Conservation (phyloP, 805 yeast species). For the Lipomyces starkeyi region DNA sequence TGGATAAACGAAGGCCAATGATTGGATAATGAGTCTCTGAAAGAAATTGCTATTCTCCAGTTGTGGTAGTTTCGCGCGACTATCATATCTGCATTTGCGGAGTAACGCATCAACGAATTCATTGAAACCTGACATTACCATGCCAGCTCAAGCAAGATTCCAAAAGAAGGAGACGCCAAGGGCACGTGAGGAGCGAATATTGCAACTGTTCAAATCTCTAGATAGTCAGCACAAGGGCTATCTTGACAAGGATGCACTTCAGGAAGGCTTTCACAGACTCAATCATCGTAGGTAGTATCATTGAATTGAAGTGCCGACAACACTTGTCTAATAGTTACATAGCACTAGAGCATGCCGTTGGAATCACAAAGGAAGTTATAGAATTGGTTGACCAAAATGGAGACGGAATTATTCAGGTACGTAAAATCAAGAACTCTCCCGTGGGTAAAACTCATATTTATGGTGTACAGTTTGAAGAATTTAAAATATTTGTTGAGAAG, state of each 20-base stretch:
- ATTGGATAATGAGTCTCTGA: too few relatives aligned
- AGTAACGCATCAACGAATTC: not conserved
- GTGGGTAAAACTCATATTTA: not conserved
- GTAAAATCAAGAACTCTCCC: not conserved
- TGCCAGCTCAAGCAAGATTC: not conserved
- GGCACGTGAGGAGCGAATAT: constrained; percentile 47
- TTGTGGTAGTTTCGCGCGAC: not conserved
- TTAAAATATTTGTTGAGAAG: constrained; percentile 39
- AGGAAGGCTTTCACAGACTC: constrained; percentile 50
- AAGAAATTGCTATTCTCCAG: not conserved
- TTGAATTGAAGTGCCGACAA: constrained; percentile 61
- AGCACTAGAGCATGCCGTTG: constrained; percentile 36
- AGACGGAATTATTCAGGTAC: constrained; percentile 33
- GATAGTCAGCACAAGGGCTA: constrained; percentile 51
- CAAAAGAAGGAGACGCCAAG: constrained; percentile 11
- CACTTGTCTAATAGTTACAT: constrained; percentile 40
- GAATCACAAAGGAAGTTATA: constrained; percentile 28
- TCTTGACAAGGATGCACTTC: constrained; percentile 49
- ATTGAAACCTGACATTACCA: not conserved
- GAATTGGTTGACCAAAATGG: constrained; percentile 28
- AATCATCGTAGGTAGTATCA: constrained; percentile 60
- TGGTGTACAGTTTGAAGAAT: constrained; percentile 36
- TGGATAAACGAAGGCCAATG: too few relatives aligned
- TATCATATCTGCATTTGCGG: not conserved
- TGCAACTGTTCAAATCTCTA: constrained; percentile 51